Percentiles rank a stretch among this genome's conserved stretches.
Evolutionary conservation across 2,329 filamentous ascomycete species (phyloP).

Genomic region (Gliomastix tumulicola): DNA sequence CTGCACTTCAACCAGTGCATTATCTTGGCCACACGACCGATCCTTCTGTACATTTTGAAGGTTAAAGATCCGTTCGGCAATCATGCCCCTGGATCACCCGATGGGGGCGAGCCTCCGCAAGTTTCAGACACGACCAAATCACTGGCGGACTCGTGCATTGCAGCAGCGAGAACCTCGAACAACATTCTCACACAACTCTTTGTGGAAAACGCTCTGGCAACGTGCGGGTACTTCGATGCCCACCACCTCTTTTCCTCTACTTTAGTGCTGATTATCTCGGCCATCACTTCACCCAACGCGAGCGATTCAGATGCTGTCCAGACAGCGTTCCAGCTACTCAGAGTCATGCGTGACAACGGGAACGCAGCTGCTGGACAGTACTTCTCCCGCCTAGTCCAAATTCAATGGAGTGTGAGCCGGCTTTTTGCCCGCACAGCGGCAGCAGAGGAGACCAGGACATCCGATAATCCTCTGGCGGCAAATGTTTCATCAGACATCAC

Average conservation of each 20-base stretch:
- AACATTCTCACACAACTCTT: constrained; percentile 7
- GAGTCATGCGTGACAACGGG: constrained; percentile 7
- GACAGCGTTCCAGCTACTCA: constrained; percentile 7
- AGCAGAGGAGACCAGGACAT: neutral
- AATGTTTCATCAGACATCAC: neutral
- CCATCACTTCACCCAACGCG: constrained; percentile 7
- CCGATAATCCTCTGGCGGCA: neutral
- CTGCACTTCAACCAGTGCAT: constrained; percentile 9
- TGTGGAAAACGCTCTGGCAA: constrained; percentile 7
- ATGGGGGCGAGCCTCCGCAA: neutral
- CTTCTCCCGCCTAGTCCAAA: constrained; percentile 6
- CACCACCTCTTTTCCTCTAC: constrained; percentile 8
- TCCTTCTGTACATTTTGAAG: constrained; percentile 7
- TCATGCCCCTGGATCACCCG: neutral
- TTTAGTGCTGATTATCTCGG: constrained; percentile 8
- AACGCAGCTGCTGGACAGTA: constrained; percentile 6
- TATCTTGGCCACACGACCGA: constrained; percentile 7
- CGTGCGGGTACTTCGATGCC: constrained; percentile 8
- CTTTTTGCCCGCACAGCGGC: constrained; percentile 4
- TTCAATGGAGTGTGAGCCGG: constrained; percentile 7
- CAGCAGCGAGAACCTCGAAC: constrained; percentile 8
- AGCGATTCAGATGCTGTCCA: constrained; percentile 8
- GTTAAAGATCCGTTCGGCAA: constrained; percentile 5
- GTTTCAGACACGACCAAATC: constrained; percentile 8
- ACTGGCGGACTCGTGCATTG: constrained; percentile 7